A percentile compares a stretch with the other conserved stretches of the same genome.
Evolutionary conservation across 2,329 filamentous ascomycete genomes (phyloP).

Genomic region (Fusarium pseudocircinatum): DNA sequence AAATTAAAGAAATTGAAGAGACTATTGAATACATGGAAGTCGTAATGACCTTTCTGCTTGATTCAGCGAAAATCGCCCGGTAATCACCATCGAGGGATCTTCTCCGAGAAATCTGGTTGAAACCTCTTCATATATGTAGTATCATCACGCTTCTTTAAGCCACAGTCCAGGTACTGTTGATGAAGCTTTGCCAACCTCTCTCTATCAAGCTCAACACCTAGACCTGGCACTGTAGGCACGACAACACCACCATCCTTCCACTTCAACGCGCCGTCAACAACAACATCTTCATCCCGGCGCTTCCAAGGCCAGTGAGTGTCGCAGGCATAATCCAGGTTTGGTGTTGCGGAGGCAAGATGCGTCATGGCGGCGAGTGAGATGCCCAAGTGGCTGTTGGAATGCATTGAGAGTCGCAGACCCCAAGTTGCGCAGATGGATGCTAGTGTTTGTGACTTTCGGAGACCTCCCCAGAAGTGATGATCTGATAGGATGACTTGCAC

Average conservation of each 20-base stretch:
- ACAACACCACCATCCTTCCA: constrained; percentile 50
- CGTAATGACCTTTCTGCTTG: not conserved
- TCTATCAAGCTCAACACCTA: constrained; percentile 52
- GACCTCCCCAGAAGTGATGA: constrained; percentile 56
- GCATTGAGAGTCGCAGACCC: constrained; percentile 54
- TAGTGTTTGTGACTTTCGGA: constrained; percentile 52
- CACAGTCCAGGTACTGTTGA: constrained; percentile 51
- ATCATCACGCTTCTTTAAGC: constrained; percentile 50
- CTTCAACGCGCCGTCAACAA: constrained; percentile 49
- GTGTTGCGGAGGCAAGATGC: constrained; percentile 53
- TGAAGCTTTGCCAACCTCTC: constrained; percentile 49
- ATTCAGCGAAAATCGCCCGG: accelerated
- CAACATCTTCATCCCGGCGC: constrained; percentile 53
- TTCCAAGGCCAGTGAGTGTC: constrained; percentile 59
- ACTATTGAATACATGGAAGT: not conserved
- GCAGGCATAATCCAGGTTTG: constrained; percentile 55
- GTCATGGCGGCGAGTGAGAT: constrained; percentile 57
- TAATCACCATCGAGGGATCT: constrained; percentile 47
- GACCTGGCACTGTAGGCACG: constrained; percentile 48
- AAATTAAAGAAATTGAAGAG: not conserved
- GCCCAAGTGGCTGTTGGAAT: constrained; percentile 55
- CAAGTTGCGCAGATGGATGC: constrained; percentile 52
- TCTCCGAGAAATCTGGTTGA: constrained; percentile 47
- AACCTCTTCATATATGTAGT: constrained; percentile 51
- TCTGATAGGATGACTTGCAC: constrained; percentile 55